A percentile compares a stretch with the other conserved stretches of the same genome.
phyloP scores from a whole-genome alignment of 139 green algal genomes.

The Auxenochlorella protothecoides region DNA sequence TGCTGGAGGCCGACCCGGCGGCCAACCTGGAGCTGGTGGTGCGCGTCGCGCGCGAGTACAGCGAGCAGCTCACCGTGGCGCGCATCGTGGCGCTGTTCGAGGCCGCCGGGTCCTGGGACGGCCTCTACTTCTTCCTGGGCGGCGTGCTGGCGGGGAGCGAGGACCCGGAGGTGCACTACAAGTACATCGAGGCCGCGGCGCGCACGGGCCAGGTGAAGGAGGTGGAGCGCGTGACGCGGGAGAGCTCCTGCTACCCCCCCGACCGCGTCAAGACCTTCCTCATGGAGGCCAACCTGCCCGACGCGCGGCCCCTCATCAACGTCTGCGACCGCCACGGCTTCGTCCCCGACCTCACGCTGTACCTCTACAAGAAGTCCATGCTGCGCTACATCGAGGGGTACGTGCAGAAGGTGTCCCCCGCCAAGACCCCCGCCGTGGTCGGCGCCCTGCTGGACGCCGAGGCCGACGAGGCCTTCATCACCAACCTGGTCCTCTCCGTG shows the following conservation, averaged over 20 bases:
- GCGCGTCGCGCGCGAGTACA: constrained; percentile 95
- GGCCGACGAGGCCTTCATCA: constrained; percentile 91
- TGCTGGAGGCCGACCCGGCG: constrained; percentile 80
- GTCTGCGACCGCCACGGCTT: constrained; percentile 97
- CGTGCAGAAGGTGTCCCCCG: constrained; percentile 90
- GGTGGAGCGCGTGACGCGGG: constrained; percentile 94
- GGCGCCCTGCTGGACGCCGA: constrained; percentile 93
- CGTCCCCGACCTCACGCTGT: constrained; percentile 88
- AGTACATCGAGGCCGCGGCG: constrained; percentile 98
- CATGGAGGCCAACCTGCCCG: constrained; percentile 98
- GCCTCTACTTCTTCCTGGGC: constrained; percentile 96
- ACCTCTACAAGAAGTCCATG: constrained; percentile 87
- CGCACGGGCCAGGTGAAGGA: constrained; percentile 82
- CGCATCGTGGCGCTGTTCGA: constrained; percentile 91
- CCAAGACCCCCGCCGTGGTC: constrained; percentile 73
- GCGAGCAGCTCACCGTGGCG: constrained; percentile 76
- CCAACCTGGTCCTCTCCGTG: constrained; percentile 96
- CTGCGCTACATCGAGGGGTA: constrained; percentile 98
- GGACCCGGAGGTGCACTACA: constrained; percentile 93
- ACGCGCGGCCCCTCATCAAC: constrained; percentile 97
- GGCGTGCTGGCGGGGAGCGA: constrained; percentile 74
- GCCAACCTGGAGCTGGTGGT: constrained; percentile 84
- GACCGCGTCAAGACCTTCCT: constrained; percentile 89
- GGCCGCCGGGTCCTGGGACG: constrained; percentile 77
- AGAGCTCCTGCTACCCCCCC: constrained; percentile 83